Conservation (phyloP, 1,139 yeast species). For the Scheffersomyces stambukii region DNA sequence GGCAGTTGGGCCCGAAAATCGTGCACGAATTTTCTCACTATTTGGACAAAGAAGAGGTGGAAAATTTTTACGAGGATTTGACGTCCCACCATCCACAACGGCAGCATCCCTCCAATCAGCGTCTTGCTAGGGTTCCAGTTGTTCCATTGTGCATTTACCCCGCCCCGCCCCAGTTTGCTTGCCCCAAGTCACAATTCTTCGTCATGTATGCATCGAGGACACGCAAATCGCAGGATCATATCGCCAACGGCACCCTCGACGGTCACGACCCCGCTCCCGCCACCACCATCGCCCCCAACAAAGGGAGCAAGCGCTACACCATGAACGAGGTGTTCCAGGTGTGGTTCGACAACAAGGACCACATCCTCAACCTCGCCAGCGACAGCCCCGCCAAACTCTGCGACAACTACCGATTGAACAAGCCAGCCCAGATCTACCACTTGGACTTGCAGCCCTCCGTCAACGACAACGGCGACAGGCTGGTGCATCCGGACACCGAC, state of each 20-base stretch:
- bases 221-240: too few relatives aligned
- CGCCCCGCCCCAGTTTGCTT: too few relatives aligned
- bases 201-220: too few relatives aligned
- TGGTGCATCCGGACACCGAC: constrained; percentile 1
- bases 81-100: too few relatives aligned
- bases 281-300: constrained; percentile 33
- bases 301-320: constrained; percentile 38
- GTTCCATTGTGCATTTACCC: too few relatives aligned
- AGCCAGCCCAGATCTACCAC: constrained; percentile 35
- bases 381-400: constrained; percentile 22
- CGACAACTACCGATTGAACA: constrained; percentile 27
- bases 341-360: constrained; percentile 44
- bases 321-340: constrained; percentile 52
- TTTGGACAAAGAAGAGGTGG: too few relatives aligned
- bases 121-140: too few relatives aligned
- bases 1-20: too few relatives aligned
- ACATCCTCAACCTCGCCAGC: constrained; percentile 20
- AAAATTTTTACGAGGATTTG: too few relatives aligned
- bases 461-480: constrained; percentile 1
- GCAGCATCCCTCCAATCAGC: too few relatives aligned
- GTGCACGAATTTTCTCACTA: too few relatives aligned
- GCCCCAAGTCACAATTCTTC: too few relatives aligned
- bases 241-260: not conserved
- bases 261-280: constrained; percentile 3
- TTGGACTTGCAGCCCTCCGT: constrained; percentile 23